Base-by-base conservation (phyloP, 805 yeast species). In the Candida ascalaphidarum region DNA sequence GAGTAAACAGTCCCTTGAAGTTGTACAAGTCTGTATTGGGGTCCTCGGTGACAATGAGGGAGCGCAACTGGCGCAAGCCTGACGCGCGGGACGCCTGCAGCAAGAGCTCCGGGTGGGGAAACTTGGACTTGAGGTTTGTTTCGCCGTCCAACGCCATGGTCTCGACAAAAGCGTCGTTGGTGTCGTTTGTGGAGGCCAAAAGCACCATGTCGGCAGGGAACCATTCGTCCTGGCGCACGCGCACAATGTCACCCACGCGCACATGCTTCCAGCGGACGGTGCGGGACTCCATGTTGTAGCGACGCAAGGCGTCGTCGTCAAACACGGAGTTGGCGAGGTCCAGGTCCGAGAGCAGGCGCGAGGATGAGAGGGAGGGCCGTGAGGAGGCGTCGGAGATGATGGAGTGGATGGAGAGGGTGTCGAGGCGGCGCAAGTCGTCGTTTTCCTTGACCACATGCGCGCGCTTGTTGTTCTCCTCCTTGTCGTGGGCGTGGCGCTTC, bases 71-170 rank as follows among this genome's bases (percentile, higher is more conserved):
- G 17, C 64, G 65, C 28, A 83, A 48, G 0, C 70, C 71, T 2
- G 64, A 50, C 0, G 74, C 79, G 3, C 65, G 58, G 14, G 65
- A 58, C 23, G 78, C 61, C 8, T 53, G 37, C 11, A 69, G 68
- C 22, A 77, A 65, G 2, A 89, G 40, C 35, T 77, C 82, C 2
- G 68, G 62, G 36, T 78, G 81, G 0, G 95, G 82, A 12, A 60
- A 57, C 41, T 74, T 77, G 6, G 82, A 67, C 51, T 92, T 92
- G 35, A 92, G 62, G 48, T 86, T 89, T 0, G 97, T 92, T 53
- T 92, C 98, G 28, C 99, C 99, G 55, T 92, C 98, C 27, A 92
- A 64, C 1, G 95, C 98, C 89, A 89, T 86, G 1, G 99, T 92
- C 52, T 92, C 99, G 12, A 88, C 76, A 39, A 74, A 83, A 1